Evolutionary conservation across 208 protist species (phyloP), one percentile per base, ranked within the genome.

Genomic region (Naegleria fowleri): DNA sequence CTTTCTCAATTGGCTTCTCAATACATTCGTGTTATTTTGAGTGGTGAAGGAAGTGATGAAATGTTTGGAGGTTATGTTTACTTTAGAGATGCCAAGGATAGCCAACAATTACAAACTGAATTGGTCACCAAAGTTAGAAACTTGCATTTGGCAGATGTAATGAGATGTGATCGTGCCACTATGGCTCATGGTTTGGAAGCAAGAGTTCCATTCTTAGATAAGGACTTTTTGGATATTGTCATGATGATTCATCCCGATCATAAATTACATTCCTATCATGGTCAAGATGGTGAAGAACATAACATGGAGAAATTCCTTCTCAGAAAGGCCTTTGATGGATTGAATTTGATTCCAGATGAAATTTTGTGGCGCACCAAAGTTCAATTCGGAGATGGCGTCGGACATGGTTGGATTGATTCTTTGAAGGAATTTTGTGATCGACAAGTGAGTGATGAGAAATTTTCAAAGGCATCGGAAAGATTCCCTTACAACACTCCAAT

Each of bases 181-280:
- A 94, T 95, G 90, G 96, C 96, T 15, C 98, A 96, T 95, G 96
- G 97, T 75, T 90, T 98, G 51, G 97, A 98, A 92, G 95, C 92
- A 25, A 94, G 96, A 87, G 96, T 98, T 29, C 96, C 97, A 9
- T 98, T 98, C 93, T 93, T 98, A 16, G 97, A 98, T 94, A 93
- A 94, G 91, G 92, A 95, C 43, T 97, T 97, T 85, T 39, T 95
- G 43, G 86, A 95, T 41, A 79, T 92, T 33, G 79, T 94, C 13
- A 97, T 98, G 96, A 87, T 6, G 48, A 90, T 97, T 90, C 90
- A 96, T 88, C 93, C 96, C 2, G 43, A 92, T n/a, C 90, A 94
- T 51, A 98, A 98, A 92, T 52, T 97, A 75, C 52, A 43, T 67
- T 29, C 11, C 55, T 67, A 67, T 29, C 55, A 67, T 67, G 55